phyloP scores from a whole-genome alignment of 176 grass and related monocot genomes.

The Calamus simplicifolius region DNA sequence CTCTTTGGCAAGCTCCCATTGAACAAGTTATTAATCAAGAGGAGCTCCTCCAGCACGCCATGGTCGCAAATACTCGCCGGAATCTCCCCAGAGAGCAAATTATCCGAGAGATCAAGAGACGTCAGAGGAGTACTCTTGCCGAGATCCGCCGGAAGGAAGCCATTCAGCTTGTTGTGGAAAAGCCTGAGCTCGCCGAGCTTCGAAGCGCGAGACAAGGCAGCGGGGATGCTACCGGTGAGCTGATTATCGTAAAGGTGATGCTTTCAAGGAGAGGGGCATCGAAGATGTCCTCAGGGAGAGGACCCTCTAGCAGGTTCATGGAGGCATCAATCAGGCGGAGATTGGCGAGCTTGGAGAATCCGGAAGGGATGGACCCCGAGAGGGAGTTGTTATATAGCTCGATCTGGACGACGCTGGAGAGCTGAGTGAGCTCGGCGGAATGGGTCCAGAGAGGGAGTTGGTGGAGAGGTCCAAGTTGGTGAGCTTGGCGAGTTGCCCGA shows the following conservation, averaged over 20 bases:
- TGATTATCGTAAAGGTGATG: slow-evolving; percentile 66
- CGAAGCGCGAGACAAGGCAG: slow-evolving; percentile 19
- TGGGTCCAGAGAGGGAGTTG: slow-evolving; percentile 49
- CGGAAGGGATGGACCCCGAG: slow-evolving; percentile 49
- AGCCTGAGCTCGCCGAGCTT: slow-evolving; percentile 51
- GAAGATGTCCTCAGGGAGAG: slow-evolving; percentile 62
- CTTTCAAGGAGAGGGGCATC: slow-evolving; percentile 36
- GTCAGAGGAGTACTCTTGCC: slow-evolving; percentile 50
- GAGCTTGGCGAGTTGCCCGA: slow-evolving; percentile 41
- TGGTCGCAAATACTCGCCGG: slow-evolving; percentile 42
- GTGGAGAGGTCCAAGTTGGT: slow-evolving; percentile 60
- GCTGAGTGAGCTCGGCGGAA: slow-evolving; percentile 34
- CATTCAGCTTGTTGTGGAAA: slow-evolving; percentile 52
- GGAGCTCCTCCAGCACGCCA: slow-evolving; percentile 40
- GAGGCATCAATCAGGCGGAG: slow-evolving; percentile 55
- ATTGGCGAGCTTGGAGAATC: slow-evolving; percentile 38
- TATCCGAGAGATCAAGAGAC: slow-evolving; percentile 54
- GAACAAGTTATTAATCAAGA: slow-evolving; percentile 61
- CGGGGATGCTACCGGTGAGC: slow-evolving; percentile 41
- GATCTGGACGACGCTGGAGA: slow-evolving; percentile 51
- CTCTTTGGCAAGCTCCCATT: slow-evolving; percentile 47
- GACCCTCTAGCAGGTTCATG: slow-evolving; percentile 49
- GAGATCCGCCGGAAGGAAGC: slow-evolving; percentile 46
- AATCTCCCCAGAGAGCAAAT: slow-evolving; percentile 55
- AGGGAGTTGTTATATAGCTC: slow-evolving; percentile 68